phyloP scores from a whole-genome alignment of 768 basidiomycete genomes.

The Russula emetica region DNA sequence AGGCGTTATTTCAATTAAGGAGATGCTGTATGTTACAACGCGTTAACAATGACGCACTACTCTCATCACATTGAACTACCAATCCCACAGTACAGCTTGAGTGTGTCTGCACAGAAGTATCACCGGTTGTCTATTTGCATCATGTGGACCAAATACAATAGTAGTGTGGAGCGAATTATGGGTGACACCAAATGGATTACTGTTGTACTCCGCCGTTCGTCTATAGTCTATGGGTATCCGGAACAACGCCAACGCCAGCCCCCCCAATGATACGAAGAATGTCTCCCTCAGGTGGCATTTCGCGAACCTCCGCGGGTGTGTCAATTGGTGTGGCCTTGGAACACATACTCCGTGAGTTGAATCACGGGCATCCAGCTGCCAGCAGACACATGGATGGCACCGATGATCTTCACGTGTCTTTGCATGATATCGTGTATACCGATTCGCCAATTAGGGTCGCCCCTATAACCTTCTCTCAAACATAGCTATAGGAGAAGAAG shows the following conservation, averaged over 20 bases:
- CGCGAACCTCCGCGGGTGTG: neutral
- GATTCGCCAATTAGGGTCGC: neutral
- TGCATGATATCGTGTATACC: slow-evolving; percentile 3
- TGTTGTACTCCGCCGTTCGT: neutral
- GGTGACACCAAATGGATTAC: neutral
- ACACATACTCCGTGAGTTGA: slow-evolving; percentile 14
- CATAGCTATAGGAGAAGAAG: neutral
- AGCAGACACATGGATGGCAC: slow-evolving; percentile 15
- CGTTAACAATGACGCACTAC: neutral
- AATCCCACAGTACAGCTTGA: neutral
- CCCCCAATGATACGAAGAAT: neutral
- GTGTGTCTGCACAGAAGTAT: neutral
- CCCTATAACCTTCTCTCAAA: neutral
- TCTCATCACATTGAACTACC: neutral
- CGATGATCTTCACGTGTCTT: slow-evolving; percentile 12
- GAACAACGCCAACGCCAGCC: neutral
- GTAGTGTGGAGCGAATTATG: neutral
- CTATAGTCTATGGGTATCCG: neutral
- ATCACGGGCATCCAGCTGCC: slow-evolving; percentile 20
- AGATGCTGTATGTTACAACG: too few species aligned
- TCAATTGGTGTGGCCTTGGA: neutral
- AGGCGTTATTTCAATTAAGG: too few species aligned
- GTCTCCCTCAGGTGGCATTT: neutral
- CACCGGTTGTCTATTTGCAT: neutral
- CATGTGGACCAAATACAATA: neutral